Evolutionary conservation across 139 green algal genomes (phyloP), one percentile per base, ranked within the genome.

Genomic region (Micromonas commoda): DNA sequence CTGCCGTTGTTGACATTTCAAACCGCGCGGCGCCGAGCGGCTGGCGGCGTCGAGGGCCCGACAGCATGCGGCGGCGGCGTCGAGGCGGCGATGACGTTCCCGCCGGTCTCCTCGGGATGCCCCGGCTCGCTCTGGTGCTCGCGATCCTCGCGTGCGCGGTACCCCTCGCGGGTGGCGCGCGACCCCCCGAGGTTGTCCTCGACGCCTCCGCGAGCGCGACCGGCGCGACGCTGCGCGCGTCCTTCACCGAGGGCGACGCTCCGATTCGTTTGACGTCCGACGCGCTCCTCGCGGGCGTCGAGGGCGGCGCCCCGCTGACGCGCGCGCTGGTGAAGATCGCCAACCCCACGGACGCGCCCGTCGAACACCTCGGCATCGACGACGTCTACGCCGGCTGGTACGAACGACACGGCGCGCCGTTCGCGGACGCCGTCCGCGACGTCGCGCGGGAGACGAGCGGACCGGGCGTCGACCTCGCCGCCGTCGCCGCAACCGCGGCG

Each of bases 241-340:
- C 19, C 60, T 68, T 68, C n/a, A 32, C n/a, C n/a, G 60, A 68
- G 60, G 60, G 60, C 60, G 60, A 32, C 60, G 60, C 24, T 9
- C 60, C 60, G 5, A 24, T 68, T 23, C 5, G 6, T 5, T 23
- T 68, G 60, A 35, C 60, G 13, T 19, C 13, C 24, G 24, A 5
- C 5, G 4, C 32, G 29, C 20, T 45, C 20, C 26, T 23, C 65
- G 65, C 32, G 31, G 65, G 24, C 33, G 65, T 52, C 31, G 29
- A n/a, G 9, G 31, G 32, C 0, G 32, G 31, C 20, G 20, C 20
- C 13, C 31, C 65, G 16, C 16, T 54, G 6, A 23, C 20, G 65
- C 29, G 65, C 31, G 31, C 32, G 31, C 26, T 54, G 5, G 65
- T 73, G 5, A 16, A n/a, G 13, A 29, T 73, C 31, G 24, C 33